Base-by-base conservation (phyloP, 441 rosid species). In the Flueggea neowawraea region DNA sequence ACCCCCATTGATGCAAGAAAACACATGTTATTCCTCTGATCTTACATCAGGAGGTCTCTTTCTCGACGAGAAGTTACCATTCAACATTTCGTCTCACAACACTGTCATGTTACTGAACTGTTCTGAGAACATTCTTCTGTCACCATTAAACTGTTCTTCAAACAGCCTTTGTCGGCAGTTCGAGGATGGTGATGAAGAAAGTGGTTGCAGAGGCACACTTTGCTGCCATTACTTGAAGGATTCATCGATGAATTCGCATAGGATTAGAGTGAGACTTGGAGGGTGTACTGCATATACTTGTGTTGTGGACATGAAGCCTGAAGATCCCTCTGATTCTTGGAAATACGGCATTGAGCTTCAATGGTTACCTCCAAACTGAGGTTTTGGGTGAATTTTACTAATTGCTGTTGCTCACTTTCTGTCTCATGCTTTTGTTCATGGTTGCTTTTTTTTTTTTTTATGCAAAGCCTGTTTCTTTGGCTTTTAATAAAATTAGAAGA, bases 171-270 rank as follows among this genome's bases (percentile, higher is more conserved):
- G 87, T 16, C 61, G 80, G 66, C 49, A 43, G 62, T 86, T 64
- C 47, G 89, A 80, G 75, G 71, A 70, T 16, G 11, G 6, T 2
- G 73, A 16, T 4, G 22, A 52, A 16, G 71, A 16, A 11, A 83
- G 74, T 5, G 76, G 75, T 12, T 83, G 87, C 60, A 59, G 3
- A 58, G 75, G 73, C 6, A 80, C 79, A 12, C 83, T 86, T 45
- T 84, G 89, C 55, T 86, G 87, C 68, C 89, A 84, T 66, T 82
- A 60, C 73, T 63, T 82, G 79, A 82, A 82, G 74, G 92, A 86
- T 60, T 62, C 86, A 11, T 65, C 86, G 50, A 82, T 82, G 79
- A 80, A 75, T 12, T 72, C 83, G 0, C 84, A 62, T 53, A 72
- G 60, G 72, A 84, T 84, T 55, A 77, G 86, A 69, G 75, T 79